Percentiles rank a stretch among this genome's conserved stretches.
These are phyloP conservation scores for Fusarium scirpi DNA, from an alignment of 2,329 filamentous ascomycete species.

Conservation along the genomic window DNA sequence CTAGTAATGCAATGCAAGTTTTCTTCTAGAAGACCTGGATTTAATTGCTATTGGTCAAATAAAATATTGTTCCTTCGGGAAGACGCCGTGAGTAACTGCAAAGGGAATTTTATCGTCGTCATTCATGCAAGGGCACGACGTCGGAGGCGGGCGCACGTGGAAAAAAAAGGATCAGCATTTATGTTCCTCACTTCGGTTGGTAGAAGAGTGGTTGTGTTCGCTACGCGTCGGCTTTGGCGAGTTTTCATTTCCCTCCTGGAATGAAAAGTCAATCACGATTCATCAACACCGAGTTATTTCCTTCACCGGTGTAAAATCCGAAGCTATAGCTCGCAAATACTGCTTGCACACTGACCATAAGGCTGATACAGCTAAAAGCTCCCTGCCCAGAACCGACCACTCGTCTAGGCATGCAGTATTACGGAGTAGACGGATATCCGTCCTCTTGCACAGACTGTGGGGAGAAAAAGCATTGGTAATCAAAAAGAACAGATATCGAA, in stretches of 20 bases:
- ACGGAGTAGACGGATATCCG: not conserved
- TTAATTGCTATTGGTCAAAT: not conserved
- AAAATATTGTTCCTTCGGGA: not conserved
- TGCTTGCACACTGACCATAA: not conserved
- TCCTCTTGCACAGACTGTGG: not conserved
- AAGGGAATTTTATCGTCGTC: not conserved
- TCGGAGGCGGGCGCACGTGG: not conserved
- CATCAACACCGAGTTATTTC: not conserved
- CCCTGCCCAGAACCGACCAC: not conserved
- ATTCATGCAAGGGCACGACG: conserved; percentile 10
- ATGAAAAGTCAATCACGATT: not conserved
- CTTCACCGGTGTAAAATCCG: not conserved
- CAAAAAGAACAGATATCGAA: not conserved
- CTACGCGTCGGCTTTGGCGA: not conserved
- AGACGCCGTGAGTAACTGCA: not conserved
- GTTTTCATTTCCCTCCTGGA: not conserved
- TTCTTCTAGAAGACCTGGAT: conserved; percentile 18
- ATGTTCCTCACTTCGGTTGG: not conserved
- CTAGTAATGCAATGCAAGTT: conserved; percentile 10
- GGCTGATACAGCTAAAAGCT: conserved; percentile 16
- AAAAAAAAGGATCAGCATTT: conserved; percentile 3
- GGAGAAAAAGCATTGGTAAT: conserved; percentile 13
- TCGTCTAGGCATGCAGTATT: not conserved
- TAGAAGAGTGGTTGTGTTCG: not conserved
- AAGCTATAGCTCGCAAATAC: not conserved